A percentile compares a stretch with the other conserved stretches of the same genome.
Conservation (phyloP, 305 asterid species). For the Petunia hybrid region DNA sequence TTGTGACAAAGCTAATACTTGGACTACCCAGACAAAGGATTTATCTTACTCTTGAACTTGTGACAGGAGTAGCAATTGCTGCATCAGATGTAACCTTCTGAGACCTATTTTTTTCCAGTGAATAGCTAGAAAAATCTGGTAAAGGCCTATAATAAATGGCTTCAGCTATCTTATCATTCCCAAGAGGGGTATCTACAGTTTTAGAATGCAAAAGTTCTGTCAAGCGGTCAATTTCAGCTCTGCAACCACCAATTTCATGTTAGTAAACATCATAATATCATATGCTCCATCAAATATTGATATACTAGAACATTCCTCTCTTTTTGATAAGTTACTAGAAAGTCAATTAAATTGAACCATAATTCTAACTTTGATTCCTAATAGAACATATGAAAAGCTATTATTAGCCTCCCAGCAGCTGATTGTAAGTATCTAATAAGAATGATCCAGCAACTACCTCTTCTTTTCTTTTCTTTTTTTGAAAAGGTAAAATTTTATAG, state of each 20-base stretch:
- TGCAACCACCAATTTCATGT: conserved; percentile 30
- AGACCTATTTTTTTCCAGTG: conserved; percentile 45
- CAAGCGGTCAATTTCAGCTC: conserved; percentile 38
- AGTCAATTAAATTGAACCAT: conserved; percentile 1
- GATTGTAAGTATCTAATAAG: background rate
- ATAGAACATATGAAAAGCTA: background rate
- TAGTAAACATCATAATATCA: conserved; percentile 25
- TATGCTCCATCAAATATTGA: conserved; percentile 21
- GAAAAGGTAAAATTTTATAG: no score
- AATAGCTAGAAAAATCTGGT: conserved; percentile 43
- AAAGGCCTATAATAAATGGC: conserved; percentile 37
- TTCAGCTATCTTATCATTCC: conserved; percentile 42
- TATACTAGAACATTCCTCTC: background rate
- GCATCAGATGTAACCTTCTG: conserved; percentile 46
- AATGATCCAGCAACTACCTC: background rate
- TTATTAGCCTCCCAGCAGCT: background rate
- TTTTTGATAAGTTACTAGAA: background rate
- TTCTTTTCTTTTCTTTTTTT: background rate
- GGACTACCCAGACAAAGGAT: conserved; percentile 10
- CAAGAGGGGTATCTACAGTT: conserved; percentile 30
- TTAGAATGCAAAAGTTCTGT: conserved; percentile 36
- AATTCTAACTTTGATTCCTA: conserved; percentile 16
- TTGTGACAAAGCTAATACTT: conserved; percentile 19
- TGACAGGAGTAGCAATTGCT: conserved; percentile 47
- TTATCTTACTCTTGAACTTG: conserved; percentile 56